phyloP scores from a whole-genome alignment of 2,329 filamentous ascomycete genomes.

The Fusarium caatingaense region DNA sequence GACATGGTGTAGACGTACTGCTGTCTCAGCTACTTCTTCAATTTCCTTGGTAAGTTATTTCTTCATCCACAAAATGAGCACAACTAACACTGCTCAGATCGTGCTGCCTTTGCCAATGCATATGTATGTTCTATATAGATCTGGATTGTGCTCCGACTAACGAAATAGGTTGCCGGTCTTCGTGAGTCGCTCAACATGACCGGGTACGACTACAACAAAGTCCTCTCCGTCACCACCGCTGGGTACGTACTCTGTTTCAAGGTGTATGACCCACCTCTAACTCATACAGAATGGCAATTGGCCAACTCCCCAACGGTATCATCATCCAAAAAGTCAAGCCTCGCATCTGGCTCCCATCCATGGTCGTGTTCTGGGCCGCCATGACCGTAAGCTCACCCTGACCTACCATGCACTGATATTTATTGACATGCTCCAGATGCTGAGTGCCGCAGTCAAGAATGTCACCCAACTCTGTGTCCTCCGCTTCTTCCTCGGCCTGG shows the following conservation, averaged over 20 bases:
- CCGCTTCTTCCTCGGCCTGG: constrained; percentile 46
- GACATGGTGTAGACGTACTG: constrained; percentile 46
- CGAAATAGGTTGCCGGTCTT: constrained; percentile 53
- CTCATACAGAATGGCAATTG: constrained; percentile 54
- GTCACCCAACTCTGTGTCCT: constrained; percentile 46
- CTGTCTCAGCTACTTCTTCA: constrained; percentile 52
- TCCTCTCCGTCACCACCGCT: constrained; percentile 42
- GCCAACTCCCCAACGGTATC: constrained; percentile 68
- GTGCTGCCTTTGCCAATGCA: constrained; percentile 53
- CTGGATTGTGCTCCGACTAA: rapidly evolving
- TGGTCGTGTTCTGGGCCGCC: constrained; percentile 69
- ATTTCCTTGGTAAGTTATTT: constrained; percentile 50
- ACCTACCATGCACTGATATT: too few relatives aligned
- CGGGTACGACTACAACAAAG: constrained; percentile 52
- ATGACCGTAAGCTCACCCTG: too few relatives aligned
- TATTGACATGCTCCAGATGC: too few relatives aligned
- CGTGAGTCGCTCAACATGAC: constrained; percentile 57
- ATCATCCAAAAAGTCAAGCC: constrained; percentile 70
- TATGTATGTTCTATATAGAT: constrained; percentile 44
- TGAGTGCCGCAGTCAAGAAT: constrained; percentile 47
- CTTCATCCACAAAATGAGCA: rapidly evolving
- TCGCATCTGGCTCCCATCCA: constrained; percentile 67
- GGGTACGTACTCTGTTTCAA: constrained; percentile 38
- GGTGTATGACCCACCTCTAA: too few relatives aligned
- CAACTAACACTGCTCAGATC: constrained; percentile 16